phyloP scores from a whole-genome alignment of 768 basidiomycete genomes.

The Suillus occidentalis region DNA sequence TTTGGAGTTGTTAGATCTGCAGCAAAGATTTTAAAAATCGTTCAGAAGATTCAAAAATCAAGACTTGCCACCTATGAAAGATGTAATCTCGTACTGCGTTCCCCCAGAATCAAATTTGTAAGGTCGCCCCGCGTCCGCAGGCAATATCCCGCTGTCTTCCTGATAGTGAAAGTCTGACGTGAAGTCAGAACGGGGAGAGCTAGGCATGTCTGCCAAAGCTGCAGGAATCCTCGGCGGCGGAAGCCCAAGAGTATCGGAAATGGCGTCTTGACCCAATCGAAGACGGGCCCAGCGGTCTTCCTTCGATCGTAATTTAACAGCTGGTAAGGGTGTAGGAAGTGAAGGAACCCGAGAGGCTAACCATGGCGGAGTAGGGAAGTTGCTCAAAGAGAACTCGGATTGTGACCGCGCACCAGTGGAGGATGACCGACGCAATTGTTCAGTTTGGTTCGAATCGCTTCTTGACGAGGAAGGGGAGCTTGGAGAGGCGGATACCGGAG shows the following conservation, averaged over 20 bases:
- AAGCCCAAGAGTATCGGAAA: not conserved
- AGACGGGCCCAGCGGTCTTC: constrained; percentile 23
- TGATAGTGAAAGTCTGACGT: constrained; percentile 20
- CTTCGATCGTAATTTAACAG: constrained; percentile 20
- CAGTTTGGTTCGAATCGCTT: constrained; percentile 6
- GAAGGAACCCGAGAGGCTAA: constrained; percentile 19
- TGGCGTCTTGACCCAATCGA: not conserved
- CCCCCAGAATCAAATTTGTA: constrained; percentile 42
- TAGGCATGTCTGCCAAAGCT: constrained; percentile 22
- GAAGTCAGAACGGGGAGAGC: constrained; percentile 13
- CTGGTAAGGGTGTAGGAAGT: constrained; percentile 16
- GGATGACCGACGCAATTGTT: constrained; percentile 17
- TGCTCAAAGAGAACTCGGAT: constrained; percentile 67
- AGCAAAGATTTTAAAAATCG: constrained; percentile 1
- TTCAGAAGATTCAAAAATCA: not conserved
- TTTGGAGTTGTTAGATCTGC: constrained; percentile 37
- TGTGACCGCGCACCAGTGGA: constrained; percentile 29
- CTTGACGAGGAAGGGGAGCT: constrained; percentile 39
- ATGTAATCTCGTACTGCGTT: constrained; percentile 71
- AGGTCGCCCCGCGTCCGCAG: constrained; percentile 15
- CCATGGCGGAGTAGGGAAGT: constrained; percentile 65
- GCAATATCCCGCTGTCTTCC: constrained; percentile 15
- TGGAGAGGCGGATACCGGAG: not conserved
- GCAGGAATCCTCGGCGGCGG: constrained; percentile 27
- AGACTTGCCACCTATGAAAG: constrained; percentile 59